Percentiles rank a stretch among this genome's conserved stretches.
These are phyloP conservation scores for Aspergillus conjunctus DNA, from an alignment of 495 filamentous ascomycete genomes.

Conservation along the genomic window DNA sequence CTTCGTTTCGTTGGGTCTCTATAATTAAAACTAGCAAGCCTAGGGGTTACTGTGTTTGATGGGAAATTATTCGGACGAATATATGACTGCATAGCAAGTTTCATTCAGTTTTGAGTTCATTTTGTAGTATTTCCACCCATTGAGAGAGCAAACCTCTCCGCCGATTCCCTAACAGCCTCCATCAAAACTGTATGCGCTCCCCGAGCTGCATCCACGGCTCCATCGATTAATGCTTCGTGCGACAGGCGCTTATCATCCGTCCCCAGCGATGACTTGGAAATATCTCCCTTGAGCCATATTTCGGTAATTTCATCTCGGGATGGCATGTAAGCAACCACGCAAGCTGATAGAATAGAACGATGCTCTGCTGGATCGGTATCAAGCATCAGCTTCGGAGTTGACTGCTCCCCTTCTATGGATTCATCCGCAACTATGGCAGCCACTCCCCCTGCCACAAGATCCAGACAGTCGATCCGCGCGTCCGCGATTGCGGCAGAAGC, in stretches of 20 bases:
- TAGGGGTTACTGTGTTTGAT: too few species aligned
- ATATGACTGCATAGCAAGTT: background rate
- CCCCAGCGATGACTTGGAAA: slow-evolving; percentile 41
- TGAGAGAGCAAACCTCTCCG: slow-evolving; percentile 36
- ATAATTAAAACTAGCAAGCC: too few species aligned
- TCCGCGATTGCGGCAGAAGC: slow-evolving; percentile 94
- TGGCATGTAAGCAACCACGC: slow-evolving; percentile 89
- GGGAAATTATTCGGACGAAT: background rate
- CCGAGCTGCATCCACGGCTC: slow-evolving; percentile 63
- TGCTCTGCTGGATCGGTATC: slow-evolving; percentile 86
- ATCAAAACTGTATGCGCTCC: slow-evolving; percentile 60
- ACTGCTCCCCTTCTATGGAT: slow-evolving; percentile 32
- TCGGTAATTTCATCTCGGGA: slow-evolving; percentile 88
- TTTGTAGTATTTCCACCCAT: background rate
- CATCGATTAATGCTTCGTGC: slow-evolving; percentile 61
- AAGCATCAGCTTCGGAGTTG: slow-evolving; percentile 61
- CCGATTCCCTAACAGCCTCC: slow-evolving; percentile 59
- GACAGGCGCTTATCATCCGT: slow-evolving; percentile 32
- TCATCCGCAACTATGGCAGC: slow-evolving; percentile 69
- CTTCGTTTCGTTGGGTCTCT: too few species aligned
- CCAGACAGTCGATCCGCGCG: slow-evolving; percentile 93
- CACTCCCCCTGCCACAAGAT: slow-evolving; percentile 85
- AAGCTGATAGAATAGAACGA: slow-evolving; percentile 67
- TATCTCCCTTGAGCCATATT: slow-evolving; percentile 86
- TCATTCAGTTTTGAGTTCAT: background rate